Evolutionary conservation across 1,284 basidiomycete genomes (phyloP), one percentile per base, ranked within the genome.

Genomic region (Xerocomus minutiporus): DNA sequence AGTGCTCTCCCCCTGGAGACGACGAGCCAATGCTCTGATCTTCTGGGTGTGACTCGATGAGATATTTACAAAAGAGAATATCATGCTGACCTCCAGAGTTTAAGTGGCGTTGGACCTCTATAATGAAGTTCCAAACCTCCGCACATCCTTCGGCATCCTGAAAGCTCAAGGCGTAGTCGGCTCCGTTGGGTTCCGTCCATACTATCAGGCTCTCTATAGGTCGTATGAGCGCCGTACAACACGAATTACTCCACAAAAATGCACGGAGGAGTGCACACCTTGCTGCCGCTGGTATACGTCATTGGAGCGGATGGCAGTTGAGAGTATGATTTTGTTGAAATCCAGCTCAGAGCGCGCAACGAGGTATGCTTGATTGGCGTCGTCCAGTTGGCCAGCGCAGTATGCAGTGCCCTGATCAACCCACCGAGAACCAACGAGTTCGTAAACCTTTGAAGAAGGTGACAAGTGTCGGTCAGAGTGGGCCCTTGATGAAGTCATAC

Each of bases 121-220:
- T 78, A 62, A 99, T 93, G 70, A 99, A 99, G 63, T 89, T 89
- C 96, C 96, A 99, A 46, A 99, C 91, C 74, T 98, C 96, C 44
- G 87, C 80, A 64, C 96, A 99, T 32, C 96, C 97, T 57, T 96
- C 91, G 0, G 92, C 83, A 65, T 98, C 96, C 67, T 98, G 96
- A 65, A 99, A 99, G 60, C 93, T 97, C 47, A 99, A 77, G 3
- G 97, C 97, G 71, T 97, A 95, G 71, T 99, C 96, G 25, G 88
- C 84, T 25, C 93, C 92, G 59, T 93, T 88, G 0, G 91, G 91
- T 68, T 98, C 96, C 1, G 96, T 99, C 96, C 96, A 99, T 12
- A 99, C 96, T 58, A 99, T 97, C 43, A 99, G 80, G 2, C 97
- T 99, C 60, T 98, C 96, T 93, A 50, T 44, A 48, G 23, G 55